Conservation (phyloP, 805 yeast species). For the Yamadazyma phyllophila region DNA sequence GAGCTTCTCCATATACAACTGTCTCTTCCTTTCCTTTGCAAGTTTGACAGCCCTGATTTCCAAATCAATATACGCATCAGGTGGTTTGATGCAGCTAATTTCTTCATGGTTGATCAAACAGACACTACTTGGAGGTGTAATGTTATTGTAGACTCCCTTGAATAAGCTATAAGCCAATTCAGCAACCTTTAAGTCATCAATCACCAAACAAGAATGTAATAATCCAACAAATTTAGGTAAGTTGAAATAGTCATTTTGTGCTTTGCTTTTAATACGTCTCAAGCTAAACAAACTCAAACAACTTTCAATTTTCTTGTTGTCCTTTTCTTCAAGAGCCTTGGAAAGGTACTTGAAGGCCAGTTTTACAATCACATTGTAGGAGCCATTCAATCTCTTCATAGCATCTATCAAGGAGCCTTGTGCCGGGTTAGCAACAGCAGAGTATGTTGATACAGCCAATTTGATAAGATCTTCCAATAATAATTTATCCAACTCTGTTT, state of each 20-base stretch:
- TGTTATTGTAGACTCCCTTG: constrained; percentile 25
- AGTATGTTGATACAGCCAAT: constrained; percentile 66
- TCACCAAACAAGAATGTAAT: constrained; percentile 51
- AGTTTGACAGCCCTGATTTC: constrained; percentile 57
- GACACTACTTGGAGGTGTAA: constrained; percentile 34
- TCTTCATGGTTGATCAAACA: constrained; percentile 50
- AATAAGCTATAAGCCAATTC: constrained; percentile 54
- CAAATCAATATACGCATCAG: constrained; percentile 53
- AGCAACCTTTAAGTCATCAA: constrained; percentile 57
- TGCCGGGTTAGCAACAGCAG: constrained; percentile 68
- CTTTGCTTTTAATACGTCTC: constrained; percentile 55
- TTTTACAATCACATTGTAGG: constrained; percentile 55
- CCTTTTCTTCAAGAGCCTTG: constrained; percentile 44
- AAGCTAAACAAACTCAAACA: constrained; percentile 58
- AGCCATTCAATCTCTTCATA: constrained; percentile 66
- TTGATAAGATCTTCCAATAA: constrained; percentile 64
- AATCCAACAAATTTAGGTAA: constrained; percentile 47
- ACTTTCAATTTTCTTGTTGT: constrained; percentile 61
- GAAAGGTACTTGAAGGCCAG: constrained; percentile 48
- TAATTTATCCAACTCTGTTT: constrained; percentile 59
- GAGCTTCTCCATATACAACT: constrained; percentile 38
- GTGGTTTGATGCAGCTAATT: constrained; percentile 54
- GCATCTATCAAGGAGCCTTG: constrained; percentile 64
- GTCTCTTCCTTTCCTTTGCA: constrained; percentile 64
- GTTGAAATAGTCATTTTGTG: constrained; percentile 57